Base-by-base conservation (phyloP, 441 rosid species). In the Flueggea neowawraea region DNA sequence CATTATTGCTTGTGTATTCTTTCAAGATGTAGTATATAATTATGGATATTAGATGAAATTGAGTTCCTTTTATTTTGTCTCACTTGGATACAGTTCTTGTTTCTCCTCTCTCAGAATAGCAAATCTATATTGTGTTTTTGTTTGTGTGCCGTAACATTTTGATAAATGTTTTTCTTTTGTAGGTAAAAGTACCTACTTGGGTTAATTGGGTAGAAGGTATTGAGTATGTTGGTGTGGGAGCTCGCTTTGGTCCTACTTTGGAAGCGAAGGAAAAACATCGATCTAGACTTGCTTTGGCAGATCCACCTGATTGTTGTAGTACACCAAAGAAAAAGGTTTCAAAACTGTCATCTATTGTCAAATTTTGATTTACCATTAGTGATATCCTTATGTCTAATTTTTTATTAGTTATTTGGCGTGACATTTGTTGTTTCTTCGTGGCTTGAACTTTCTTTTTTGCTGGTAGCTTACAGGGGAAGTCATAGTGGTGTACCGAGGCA, bases 161-260 rank as follows among this genome's bases (percentile, higher is more conserved):
- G 50, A 47, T 47, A 4, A 47, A 47, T 11, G 41, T 36, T 36
- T 47, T 47, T 1, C n/a, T 3, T 47, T 47, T 47, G 4, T 57
- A 91, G 99, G 98, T 95, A 36, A 95, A 91, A 88, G 86, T 95
- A 59, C 97, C 91, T 61, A 88, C 98, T 16, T 95, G 92, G 97
- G 72, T 95, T 68, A 64, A 86, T 81, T 93, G 80, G 61, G 31
- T 76, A 47, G 98, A 89, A 80, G 70, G 77, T 55, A 83, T 61
- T 2, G 99, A 95, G 81, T 95, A 85, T 77, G 99, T 91, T 15
- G 99, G 99, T 3, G 96, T 95, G 13, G 98, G 99, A 31, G 99
- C 99, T 69, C 86, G 99, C 70, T 95, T 95, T 52, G 99, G 99
- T 55, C 84, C 62, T 50, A 72, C 88, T 28, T 84, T 95, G 58